Base-by-base conservation (phyloP, 345 rosid species). In the Brassica cretica region DNA sequence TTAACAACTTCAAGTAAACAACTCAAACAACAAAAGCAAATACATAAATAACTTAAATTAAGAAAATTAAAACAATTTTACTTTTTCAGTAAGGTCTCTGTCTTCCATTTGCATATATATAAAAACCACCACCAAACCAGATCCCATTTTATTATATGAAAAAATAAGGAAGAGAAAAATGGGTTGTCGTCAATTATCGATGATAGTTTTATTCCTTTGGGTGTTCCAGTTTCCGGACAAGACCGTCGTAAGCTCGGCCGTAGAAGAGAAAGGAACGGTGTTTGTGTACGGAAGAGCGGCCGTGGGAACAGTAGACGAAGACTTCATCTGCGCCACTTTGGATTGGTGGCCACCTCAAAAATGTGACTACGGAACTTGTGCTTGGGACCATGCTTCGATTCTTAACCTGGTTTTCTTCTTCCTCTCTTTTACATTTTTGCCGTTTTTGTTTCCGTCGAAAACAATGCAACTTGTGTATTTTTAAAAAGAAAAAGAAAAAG, bases 341-440 rank as follows among this genome's bases (percentile, higher is more conserved):
- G 99, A 95, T 75, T 95, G 99, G 99, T 95, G 98, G 99, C 97
- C 99, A 60, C 96, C 98, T 51, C 87, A 93, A 85, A 95, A 95
- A 87, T 95, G 99, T 79, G 97, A 91, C 79, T 95, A 95, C 75
- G 98, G 92, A 15, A 88, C 88, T 70, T 95, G 99, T 78, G 84
- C 87, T 74, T 95, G 99, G 99, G 92, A 73, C 68, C 88, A 78
- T 70, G 90, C 98, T 76, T 91, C 97, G 65, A 88, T 95, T 64
- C 92, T 95, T 74, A 95, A 91, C 84, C 91, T 95, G 91, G 99
- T 95, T 18, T 16, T 35, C 65, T 25, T 65, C 19, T n/a, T 3
- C 29, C 35, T 66, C 24, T 70, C 16, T 70, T 51, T 14, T 37
- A 5, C 37, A 18, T 65, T 39, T 35, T 18, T 49, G 19, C 62